Conservation (phyloP, 2,329 filamentous ascomycete genomes). For the Cryphonectria carpinicola region DNA sequence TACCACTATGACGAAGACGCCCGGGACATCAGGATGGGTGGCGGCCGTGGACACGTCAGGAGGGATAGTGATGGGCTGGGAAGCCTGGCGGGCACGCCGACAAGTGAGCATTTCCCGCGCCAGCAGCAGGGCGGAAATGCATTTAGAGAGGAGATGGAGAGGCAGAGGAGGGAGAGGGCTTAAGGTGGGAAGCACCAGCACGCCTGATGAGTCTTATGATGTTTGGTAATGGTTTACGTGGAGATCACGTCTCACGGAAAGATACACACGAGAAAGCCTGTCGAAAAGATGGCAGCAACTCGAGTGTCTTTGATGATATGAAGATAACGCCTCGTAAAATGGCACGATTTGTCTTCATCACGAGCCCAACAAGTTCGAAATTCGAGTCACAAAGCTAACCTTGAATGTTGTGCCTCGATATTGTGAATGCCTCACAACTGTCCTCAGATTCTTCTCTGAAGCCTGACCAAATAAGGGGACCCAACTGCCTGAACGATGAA, state of each 20-base stretch:
- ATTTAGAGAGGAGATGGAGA: constrained; percentile 55
- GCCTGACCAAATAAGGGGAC: too few relatives aligned
- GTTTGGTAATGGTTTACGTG: neutral
- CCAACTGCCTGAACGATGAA: too few relatives aligned
- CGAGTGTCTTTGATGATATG: neutral
- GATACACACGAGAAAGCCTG: neutral
- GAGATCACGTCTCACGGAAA: neutral
- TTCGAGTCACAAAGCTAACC: neutral
- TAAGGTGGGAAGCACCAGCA: neutral
- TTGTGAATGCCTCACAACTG: neutral
- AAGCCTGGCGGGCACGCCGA: constrained; percentile 53
- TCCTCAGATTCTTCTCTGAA: neutral
- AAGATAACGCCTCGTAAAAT: neutral
- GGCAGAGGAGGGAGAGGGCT: constrained; percentile 48
- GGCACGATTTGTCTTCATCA: neutral
- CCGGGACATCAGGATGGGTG: constrained; percentile 24
- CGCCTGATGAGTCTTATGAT: neutral
- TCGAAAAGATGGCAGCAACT: neutral
- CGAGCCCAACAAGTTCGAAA: neutral
- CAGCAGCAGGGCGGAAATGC: constrained; percentile 44
- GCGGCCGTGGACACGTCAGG: constrained; percentile 33
- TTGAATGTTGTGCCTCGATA: neutral
- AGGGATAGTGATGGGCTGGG: constrained; percentile 54
- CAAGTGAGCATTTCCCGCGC: constrained; percentile 44
- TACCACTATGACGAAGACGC: constrained; percentile 37